phyloP scores from a whole-genome alignment of 164 flowering plant genomes.

The Magnolia officinalis region DNA sequence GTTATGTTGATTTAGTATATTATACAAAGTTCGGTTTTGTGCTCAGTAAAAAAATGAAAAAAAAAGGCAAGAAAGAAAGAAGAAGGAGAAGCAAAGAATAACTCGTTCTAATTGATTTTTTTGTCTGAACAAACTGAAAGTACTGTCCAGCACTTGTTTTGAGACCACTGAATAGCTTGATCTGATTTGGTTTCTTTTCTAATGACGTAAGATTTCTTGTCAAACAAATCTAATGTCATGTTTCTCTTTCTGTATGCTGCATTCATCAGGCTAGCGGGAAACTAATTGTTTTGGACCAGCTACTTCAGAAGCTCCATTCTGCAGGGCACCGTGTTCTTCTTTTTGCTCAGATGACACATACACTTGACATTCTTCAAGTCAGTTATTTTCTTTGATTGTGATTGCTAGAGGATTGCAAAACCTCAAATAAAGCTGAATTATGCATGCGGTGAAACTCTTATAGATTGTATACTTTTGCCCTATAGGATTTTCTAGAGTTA shows the following conservation, averaged over 20 bases:
- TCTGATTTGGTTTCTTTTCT: too few species aligned
- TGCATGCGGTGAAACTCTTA: neutral
- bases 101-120: neutral
- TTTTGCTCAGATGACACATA: conserved; percentile 92
- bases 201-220: neutral
- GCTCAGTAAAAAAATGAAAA: neutral
- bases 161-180: too few species aligned
- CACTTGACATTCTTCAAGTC: conserved; percentile 96
- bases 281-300: conserved; percentile 73
- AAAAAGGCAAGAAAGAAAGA: neutral
- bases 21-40: neutral
- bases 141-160: too few species aligned
- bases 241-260: neutral
- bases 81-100: neutral
- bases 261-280: conserved; percentile 84
- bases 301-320: conserved; percentile 63
- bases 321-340: conserved; percentile 84
- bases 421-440: neutral
- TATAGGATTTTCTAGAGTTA: conserved; percentile 78
- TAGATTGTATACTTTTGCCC: neutral
- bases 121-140: neutral
- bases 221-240: conserved; percentile 4
- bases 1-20: conserved; percentile 3
- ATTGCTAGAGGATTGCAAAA: neutral
- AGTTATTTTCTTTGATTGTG: neutral